Base-by-base conservation (phyloP, 208 protist genomes). In the Acanthamoeba divionensis region DNA sequence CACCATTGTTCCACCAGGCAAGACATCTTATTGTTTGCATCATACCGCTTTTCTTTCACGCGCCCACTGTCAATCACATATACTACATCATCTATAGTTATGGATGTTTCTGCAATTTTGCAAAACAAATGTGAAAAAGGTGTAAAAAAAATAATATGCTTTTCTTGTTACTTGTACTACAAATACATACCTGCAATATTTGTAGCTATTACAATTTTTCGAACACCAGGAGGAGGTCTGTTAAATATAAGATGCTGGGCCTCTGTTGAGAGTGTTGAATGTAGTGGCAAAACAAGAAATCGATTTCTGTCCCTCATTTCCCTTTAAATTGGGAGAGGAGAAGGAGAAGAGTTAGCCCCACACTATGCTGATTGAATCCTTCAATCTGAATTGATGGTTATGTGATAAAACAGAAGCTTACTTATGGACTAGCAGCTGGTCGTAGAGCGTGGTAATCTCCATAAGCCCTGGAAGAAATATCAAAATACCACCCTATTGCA, bases 51-150 rank as follows among this genome's bases (percentile, higher is more conserved):
- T 92, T 99, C 97, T 92, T 99, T 99, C 1, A 95, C 94, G 65
- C 97, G 96, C 52, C 98, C 98, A 41, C 94, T 97, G 94, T 99
- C 98, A 29, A 99, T 97, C 0, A 99, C 98, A 41, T 97, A 97
- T 10, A 98, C 96, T 7, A 96, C 96, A 93, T 99, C 98, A 66
- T 99, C 97, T 83, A 99, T 98, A 36, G 98, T 99, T 71, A 99
- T 97, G 54, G 96, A 98, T 0, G 98, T 99, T 89, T 99, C 98
- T 90, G 98, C 98, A 13, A 29, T n/a, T 2, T 18, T 12, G 1
- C 12, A 6, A 66, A 66, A 91, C 9, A 2, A 8, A 26, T 7
- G 55, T 9, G 9, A 63, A 9, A 63, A 9, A 13, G 55, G 24
- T 7, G 5, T 63, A 29, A 63, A 29, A n/a, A 13, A 63, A 57